phyloP scores from a whole-genome alignment of 2,329 filamentous ascomycete genomes.

The Magnaporthiopsis incrustans region DNA sequence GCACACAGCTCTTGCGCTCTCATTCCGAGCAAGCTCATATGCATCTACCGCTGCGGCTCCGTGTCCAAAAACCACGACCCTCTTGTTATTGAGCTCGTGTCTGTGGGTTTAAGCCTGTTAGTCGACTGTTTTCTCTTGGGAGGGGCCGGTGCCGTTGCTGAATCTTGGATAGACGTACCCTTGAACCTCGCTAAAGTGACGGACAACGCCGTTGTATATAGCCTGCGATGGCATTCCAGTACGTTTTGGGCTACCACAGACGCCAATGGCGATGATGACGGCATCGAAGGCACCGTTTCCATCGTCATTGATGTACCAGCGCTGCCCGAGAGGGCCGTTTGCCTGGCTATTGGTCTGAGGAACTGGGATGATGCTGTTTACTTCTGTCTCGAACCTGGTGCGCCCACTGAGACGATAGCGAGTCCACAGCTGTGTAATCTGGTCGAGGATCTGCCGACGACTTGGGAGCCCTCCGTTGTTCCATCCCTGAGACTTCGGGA shows the following conservation, averaged over 20 bases:
- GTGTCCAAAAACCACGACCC: not conserved
- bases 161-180: not conserved
- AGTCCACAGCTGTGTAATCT: conserved; percentile 69
- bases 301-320: conserved; percentile 70
- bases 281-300: conserved; percentile 68
- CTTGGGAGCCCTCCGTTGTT: conserved; percentile 66
- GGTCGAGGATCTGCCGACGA: conserved; percentile 63
- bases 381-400: conserved; percentile 63
- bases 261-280: conserved; percentile 68
- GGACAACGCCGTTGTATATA: not conserved
- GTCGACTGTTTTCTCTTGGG: no score
- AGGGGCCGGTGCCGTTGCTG: not conserved
- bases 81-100: not conserved
- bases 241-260: conserved; percentile 54
- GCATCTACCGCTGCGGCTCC: not conserved
- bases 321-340: conserved; percentile 13
- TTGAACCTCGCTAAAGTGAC: not conserved
- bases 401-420: conserved; percentile 61
- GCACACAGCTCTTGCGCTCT: not conserved
- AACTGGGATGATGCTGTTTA: conserved; percentile 53
- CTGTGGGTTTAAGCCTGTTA: not conserved
- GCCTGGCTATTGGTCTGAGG: not conserved
- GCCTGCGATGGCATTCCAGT: not conserved
- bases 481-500: conserved; percentile 59
- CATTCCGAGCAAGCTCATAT: not conserved